Percentiles rank a stretch among this genome's conserved stretches.
phyloP scores from a whole-genome alignment of 2,329 filamentous ascomycete species.

The Aschersonia sp. region DNA sequence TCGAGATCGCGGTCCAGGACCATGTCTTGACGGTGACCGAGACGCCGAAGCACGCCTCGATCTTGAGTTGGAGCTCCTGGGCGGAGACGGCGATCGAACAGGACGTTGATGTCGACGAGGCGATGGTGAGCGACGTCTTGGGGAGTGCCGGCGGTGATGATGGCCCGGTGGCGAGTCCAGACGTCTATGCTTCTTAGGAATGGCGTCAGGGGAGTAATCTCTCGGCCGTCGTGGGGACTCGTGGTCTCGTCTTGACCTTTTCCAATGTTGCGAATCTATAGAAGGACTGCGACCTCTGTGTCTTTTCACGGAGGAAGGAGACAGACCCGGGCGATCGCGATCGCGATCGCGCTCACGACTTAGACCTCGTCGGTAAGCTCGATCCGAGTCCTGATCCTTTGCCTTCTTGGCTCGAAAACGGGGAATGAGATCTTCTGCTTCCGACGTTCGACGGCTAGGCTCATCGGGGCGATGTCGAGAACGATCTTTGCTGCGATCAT shows the following conservation, averaged over 20 bases:
- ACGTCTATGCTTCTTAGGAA: conserved; percentile 15
- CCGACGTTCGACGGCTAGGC: conserved; percentile 12
- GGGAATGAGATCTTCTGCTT: conserved; percentile 22
- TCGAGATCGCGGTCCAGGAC: background rate
- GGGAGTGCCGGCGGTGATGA: conserved; percentile 9
- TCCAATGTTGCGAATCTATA: conserved; percentile 20
- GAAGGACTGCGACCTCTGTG: conserved; percentile 25
- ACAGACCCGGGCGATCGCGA: conserved; percentile 10
- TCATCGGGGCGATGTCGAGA: conserved; percentile 12
- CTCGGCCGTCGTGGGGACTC: conserved; percentile 23
- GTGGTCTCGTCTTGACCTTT: conserved; percentile 21
- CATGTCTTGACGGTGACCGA: conserved; percentile 10
- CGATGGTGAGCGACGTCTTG: conserved; percentile 7
- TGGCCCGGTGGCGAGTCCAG: conserved; percentile 17
- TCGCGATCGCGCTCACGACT: conserved; percentile 13
- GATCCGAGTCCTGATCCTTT: conserved; percentile 15
- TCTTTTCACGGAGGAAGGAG: conserved; percentile 25
- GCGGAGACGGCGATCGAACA: conserved; percentile 12
- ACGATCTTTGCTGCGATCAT: conserved; percentile 22
- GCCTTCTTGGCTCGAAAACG: conserved; percentile 19
- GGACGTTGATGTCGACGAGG: conserved; percentile 15
- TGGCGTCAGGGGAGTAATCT: conserved; percentile 22
- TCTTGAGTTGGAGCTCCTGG: conserved; percentile 8
- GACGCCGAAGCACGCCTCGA: conserved; percentile 10
- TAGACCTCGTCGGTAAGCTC: conserved; percentile 18